These are phyloP conservation scores for Colletotrichum zoysiae DNA, from an alignment of 2,329 filamentous ascomycete species.

Conservation along the genomic window DNA sequence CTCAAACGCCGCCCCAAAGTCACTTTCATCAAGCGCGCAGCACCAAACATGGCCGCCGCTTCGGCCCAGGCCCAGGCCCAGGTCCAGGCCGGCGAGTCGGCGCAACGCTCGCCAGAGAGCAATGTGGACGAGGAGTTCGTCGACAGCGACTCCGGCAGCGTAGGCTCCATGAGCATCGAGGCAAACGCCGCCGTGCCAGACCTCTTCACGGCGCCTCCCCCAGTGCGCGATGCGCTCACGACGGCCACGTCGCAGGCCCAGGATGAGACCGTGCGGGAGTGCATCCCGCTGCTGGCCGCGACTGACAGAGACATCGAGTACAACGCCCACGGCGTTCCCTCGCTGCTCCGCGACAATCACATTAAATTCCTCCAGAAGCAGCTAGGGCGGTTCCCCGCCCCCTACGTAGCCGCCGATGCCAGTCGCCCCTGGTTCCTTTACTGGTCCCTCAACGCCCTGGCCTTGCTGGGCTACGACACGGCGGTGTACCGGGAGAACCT, in stretches of 20 bases:
- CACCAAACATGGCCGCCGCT: constrained; percentile 38
- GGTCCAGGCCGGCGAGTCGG: constrained; percentile 1
- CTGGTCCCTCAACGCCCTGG: constrained; percentile 85
- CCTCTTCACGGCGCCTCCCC: constrained; percentile 70
- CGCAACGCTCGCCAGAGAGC: constrained; percentile 19
- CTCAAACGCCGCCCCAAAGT: constrained; percentile 49
- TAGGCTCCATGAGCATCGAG: constrained; percentile 32
- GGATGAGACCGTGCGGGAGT: constrained; percentile 75
- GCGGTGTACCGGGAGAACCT: constrained; percentile 76
- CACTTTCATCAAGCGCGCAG: constrained; percentile 47
- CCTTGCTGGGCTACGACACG: constrained; percentile 81
- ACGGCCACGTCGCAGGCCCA: constrained; percentile 84
- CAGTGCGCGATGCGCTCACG: constrained; percentile 73
- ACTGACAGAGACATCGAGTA: constrained; percentile 63
- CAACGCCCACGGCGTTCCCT: constrained; percentile 81
- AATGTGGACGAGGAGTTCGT: constrained; percentile 40
- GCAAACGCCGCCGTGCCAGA: constrained; percentile 58
- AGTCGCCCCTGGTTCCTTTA: constrained; percentile 95
- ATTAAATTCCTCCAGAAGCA: constrained; percentile 71
- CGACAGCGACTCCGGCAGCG: constrained; percentile 27
- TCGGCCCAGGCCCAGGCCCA: constrained; percentile 18
- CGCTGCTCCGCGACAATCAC: constrained; percentile 75
- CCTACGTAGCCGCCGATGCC: constrained; percentile 83
- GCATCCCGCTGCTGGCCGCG: constrained; percentile 76
- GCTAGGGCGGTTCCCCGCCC: constrained; percentile 73